These are phyloP conservation scores for Chaetoceros muelleri DNA, from an alignment of 108 stramenopile genomes.

Conservation along the genomic window DNA sequence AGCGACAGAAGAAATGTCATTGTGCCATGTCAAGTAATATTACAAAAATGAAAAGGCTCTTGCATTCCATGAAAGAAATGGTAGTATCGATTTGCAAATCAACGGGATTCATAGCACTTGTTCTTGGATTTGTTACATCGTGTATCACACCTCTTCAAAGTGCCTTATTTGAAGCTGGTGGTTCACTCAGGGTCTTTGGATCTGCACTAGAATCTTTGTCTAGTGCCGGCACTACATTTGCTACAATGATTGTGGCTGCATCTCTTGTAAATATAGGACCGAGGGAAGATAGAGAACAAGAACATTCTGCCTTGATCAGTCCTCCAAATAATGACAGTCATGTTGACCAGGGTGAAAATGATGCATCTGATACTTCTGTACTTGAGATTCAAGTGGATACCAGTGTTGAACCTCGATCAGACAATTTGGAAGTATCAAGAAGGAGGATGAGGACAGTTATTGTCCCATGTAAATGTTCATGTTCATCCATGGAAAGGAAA, in stretches of 20 bases:
- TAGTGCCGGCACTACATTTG: conserved; percentile 29
- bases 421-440: too few relatives aligned
- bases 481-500: too few relatives aligned
- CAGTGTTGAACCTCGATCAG: too few relatives aligned
- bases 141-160: conserved; percentile 53
- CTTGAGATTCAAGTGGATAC: too few relatives aligned
- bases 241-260: conserved; percentile 55
- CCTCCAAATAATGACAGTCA: background rate
- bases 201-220: conserved; percentile 57
- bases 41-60: too few relatives aligned
- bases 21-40: too few relatives aligned
- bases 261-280: conserved; percentile 39
- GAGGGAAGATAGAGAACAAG: conserved; percentile 3
- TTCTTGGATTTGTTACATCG: conserved; percentile 52
- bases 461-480: too few relatives aligned
- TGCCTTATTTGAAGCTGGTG: conserved; percentile 46
- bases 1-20: too few relatives aligned
- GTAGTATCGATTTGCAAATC: conserved; percentile 39
- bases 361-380: background rate
- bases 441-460: too few relatives aligned
- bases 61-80: conserved; percentile 8
- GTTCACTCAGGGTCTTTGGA: conserved; percentile 48
- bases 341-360: conserved; percentile 6
- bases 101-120: conserved; percentile 48
- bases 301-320: too few relatives aligned